These are phyloP conservation scores for Dictyostelium gargantuum DNA, from an alignment of 208 protist species.

Conservation along the genomic window DNA sequence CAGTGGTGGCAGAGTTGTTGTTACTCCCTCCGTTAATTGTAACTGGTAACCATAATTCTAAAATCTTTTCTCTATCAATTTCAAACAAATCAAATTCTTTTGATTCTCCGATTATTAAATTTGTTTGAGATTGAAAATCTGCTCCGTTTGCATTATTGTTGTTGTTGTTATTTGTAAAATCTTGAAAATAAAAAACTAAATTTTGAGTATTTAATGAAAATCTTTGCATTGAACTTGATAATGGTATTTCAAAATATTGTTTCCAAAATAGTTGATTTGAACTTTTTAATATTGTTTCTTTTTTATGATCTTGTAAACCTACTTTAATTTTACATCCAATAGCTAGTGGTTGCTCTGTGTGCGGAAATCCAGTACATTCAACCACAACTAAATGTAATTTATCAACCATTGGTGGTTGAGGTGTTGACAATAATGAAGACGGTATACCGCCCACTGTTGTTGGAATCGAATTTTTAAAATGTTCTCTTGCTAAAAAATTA, in stretches of 20 bases:
- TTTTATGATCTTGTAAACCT: background rate
- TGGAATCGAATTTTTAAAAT: background rate
- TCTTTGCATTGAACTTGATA: conserved; percentile 16
- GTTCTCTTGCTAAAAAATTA: background rate
- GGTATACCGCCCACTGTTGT: too few species aligned
- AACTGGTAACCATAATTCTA: background rate
- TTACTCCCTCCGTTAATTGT: background rate
- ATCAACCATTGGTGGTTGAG: background rate
- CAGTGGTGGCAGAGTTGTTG: background rate
- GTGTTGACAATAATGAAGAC: background rate
- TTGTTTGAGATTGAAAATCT: background rate
- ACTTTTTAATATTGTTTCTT: background rate
- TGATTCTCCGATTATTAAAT: background rate
- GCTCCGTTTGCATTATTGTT: background rate
- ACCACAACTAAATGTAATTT: background rate
- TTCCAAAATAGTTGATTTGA: background rate
- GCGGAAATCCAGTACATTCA: background rate
- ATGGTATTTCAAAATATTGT: conserved; percentile 42
- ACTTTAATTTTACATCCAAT: conserved; percentile 25
- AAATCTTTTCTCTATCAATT: conserved; percentile 16
- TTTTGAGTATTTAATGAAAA: conserved; percentile 17
- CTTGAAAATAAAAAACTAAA: conserved; percentile 1
- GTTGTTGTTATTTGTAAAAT: background rate
- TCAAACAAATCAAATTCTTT: conserved; percentile 37
- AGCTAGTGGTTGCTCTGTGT: background rate